Evolutionary conservation across 2,329 filamentous ascomycete species (phyloP), one percentile per base, ranked within the genome.

Genomic region (Neophaeococcomyces mojaviensis): DNA sequence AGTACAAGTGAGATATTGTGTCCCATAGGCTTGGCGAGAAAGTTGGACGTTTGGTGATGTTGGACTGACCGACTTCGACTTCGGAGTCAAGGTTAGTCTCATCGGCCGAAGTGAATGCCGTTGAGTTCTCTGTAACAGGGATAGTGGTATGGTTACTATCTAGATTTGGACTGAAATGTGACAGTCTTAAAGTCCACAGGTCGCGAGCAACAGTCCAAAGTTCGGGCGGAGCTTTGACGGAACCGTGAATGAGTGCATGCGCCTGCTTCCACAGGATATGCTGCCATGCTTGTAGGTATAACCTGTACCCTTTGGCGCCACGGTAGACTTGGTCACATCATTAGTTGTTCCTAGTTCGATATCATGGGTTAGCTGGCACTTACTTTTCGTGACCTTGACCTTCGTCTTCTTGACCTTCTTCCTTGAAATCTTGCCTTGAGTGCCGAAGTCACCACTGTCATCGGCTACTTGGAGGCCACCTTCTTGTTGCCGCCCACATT

Each of bases 261-360:
- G 87, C 68, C 68, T 97, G 90, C 59, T 84, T 86, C 61, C 88
- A 81, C 22, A 98, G 69, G 39, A 97, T 76, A 26, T 95, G 71
- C 64, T 97, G 90, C 49, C 94, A 77, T 52, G 80, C 84, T 61
- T 94, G 84, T 30, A 97, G 71, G 61, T 86, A 96, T 19, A 96
- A 76, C 52, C 84, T 79, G 53, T 81, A 79, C 12, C 84, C 90
- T 44, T 79, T 74, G 38, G 77, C 71, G 34, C 89, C 89, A 63
- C 69, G 41, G 56, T 73, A 71, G 47, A 65, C 74, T 74, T 42
- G 34, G 37, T 9, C 4, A 4, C 36, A 64, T 64, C 40, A 86
- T 26, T 26, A 30, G 28, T 3, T 19, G 15, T 28, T 9, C 22
- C 24, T 33, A 42, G 46, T 33, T 44, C 39, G 24, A 37, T 15